Evolutionary conservation across 2,329 filamentous ascomycete genomes (phyloP), one percentile per base, ranked within the genome.

Genomic region (Hypoxylon sp.): DNA sequence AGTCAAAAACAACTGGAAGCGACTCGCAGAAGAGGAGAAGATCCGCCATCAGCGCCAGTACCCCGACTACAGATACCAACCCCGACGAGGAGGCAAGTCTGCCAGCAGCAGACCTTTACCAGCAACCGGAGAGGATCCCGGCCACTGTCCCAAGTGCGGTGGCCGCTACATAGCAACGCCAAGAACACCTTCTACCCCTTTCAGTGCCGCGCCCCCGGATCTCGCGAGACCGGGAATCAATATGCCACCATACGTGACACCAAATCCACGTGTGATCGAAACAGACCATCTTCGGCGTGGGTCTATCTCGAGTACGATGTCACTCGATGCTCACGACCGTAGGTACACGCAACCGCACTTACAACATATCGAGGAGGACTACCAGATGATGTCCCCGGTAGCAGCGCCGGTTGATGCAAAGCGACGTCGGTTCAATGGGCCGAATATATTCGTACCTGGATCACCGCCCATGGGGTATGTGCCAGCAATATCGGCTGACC

Each of bases 41-140:
- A 85, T 89, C 68, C 91, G 92, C 17, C 96, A 99, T 79, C 91
- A 93, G 76, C 90, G 91, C 70, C 92, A 94, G 81, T 97, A 98
- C 79, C 96, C 96, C 2, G 92, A 93, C 72, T 99, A 99, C 81
- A 90, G 94, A 70, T 99, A 98, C 78, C 93, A 97, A 78, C 96
- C 96, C 37, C 91, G 93, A 19, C 88, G 92, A 37, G 88, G 87
- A 71, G 81, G 80, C 7, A 83, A 83, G 63, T 71, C 69, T 62
- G 66, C 62, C 50, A 67, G 68, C 63, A 66, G 61, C 24, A 63
- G 70, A 29, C 70, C 72, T 31, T 48, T 61, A 74, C 80, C 62
- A 71, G 77, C 64, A 56, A 74, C 64, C 52, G 81, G 80, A 17
- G 85, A 88, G 44, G 84, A 87, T 55, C 81, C 84, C n/a, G 82